A percentile compares a stretch with the other conserved stretches of the same genome.
Evolutionary conservation across 371 early-diverging fungal species (phyloP).

Genomic region (Mucor racemosus): DNA sequence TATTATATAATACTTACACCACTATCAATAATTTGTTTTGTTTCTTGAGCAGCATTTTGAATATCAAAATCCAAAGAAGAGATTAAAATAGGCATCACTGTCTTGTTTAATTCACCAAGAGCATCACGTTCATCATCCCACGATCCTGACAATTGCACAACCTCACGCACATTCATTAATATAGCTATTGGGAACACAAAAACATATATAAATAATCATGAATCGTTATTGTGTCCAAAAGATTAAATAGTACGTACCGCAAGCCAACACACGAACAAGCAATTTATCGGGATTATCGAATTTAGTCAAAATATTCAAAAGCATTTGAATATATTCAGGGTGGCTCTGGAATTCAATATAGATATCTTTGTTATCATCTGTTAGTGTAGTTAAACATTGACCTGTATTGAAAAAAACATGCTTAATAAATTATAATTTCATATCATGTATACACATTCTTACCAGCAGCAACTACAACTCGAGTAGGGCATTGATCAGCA

Average conservation of each 20-base stretch:
- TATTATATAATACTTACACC: constrained; percentile 42
- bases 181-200: constrained; percentile 32
- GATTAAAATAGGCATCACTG: constrained; percentile 57
- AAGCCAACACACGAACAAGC: constrained; percentile 59
- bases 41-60: constrained; percentile 60
- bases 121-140: constrained; percentile 48
- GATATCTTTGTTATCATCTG: constrained; percentile 77
- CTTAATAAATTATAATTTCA: background rate
- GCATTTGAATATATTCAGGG: constrained; percentile 58
- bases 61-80: constrained; percentile 64
- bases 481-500: constrained; percentile 64
- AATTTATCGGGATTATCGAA: constrained; percentile 42
- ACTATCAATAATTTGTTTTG: constrained; percentile 50
- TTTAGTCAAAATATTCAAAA: constrained; percentile 52
- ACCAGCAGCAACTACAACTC: constrained; percentile 74
- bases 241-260: constrained; percentile 44
- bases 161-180: constrained; percentile 50
- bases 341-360: constrained; percentile 64
- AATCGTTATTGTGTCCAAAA: background rate
- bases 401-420: constrained; percentile 37
- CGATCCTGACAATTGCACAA: constrained; percentile 32
- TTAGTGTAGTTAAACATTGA: constrained; percentile 84
- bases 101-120: constrained; percentile 51
- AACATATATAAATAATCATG: background rate
- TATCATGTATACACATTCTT: background rate